These are phyloP conservation scores for Rhizopogon roseolus DNA, from an alignment of 768 basidiomycete genomes.

Conservation along the genomic window DNA sequence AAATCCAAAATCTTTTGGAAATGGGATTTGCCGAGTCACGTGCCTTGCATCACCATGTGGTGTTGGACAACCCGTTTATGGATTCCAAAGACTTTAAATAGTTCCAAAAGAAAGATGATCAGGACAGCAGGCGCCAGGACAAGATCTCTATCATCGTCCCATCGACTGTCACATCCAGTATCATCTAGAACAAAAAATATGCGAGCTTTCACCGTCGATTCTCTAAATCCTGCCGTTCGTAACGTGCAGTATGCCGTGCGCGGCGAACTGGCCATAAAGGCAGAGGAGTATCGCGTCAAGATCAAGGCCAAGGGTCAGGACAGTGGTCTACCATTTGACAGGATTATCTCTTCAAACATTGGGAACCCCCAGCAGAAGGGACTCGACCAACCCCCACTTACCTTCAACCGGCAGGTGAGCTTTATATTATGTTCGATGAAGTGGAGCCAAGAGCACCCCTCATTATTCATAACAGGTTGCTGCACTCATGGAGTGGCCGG, in stretches of 20 bases:
- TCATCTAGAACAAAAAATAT: constrained; percentile 26
- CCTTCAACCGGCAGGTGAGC: constrained; percentile 85
- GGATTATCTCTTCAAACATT: constrained; percentile 92
- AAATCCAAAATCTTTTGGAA: constrained; percentile 8
- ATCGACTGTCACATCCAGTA: background rate
- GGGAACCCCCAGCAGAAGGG: constrained; percentile 98
- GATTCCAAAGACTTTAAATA: background rate
- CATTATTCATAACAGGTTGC: constrained; percentile 54
- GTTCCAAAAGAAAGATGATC: constrained; percentile 2
- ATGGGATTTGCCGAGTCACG: constrained; percentile 14
- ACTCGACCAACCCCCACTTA: constrained; percentile 88
- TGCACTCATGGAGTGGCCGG: constrained; percentile 89
- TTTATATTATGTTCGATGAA: background rate
- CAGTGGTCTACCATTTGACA: constrained; percentile 74
- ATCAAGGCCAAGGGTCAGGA: constrained; percentile 46
- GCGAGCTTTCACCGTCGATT: constrained; percentile 58
- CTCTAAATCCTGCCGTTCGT: constrained; percentile 79
- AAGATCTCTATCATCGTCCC: constrained; percentile 6
- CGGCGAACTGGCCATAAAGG: constrained; percentile 93
- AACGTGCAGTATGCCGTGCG: constrained; percentile 96
- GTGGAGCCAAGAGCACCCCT: constrained; percentile 2
- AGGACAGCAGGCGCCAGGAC: background rate
- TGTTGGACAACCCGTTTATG: background rate
- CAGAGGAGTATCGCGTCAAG: constrained; percentile 72
- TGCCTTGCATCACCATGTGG: background rate